Evolutionary conservation across 805 yeast species (phyloP), one percentile per base, ranked within the genome.

Genomic region (Geotrichum ghanense): DNA sequence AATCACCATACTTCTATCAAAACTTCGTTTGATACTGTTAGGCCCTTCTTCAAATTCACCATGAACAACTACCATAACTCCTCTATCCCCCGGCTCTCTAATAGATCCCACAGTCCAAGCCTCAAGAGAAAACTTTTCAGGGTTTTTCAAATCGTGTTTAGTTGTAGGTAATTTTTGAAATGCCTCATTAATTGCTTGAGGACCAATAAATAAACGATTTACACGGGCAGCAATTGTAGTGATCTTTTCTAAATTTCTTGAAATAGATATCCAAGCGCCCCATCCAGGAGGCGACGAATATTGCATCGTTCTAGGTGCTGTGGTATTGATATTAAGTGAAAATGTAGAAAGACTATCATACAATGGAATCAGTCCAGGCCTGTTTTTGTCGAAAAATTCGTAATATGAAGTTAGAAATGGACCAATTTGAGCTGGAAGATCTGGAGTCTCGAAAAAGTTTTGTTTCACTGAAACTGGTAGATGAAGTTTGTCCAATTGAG

Each of bases 311-410:
- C 74, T 70, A 6, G 95, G 90, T 41, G 82, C 81, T 0, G 79
- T 67, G 1, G 85, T 69, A 64, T 87, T 94, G 20, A 81, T 78
- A 50, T 84, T 82, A 46, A 83, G 60, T 0, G 97, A 88, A 56
- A 92, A 90, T 59, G 83, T 85, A 0, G 97, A 86, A 56, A 81
- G 83, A 43, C 76, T 75, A 45, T 92, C 86, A 61, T 92, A 92
- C 24, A 92, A 68, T 40, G 74, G 72, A 62, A 82, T 60, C 43
- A 92, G 68, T 48, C 81, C 89, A 7, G 71, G 57, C 50, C 98
- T 69, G 58, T 84, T 79, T 3, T 73, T 56, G 66, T 92, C 98
- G 95, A 95, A 92, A 43, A 82, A 66, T 46, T 79, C 78, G 49
- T 84, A 68, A 63, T 75, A 92, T 53, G 84, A 82, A 23, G 86